A percentile compares a stretch with the other conserved stretches of the same genome.
Evolutionary conservation across 2,329 filamentous ascomycete species (phyloP).

Genomic region (Pezicula carpinea): DNA sequence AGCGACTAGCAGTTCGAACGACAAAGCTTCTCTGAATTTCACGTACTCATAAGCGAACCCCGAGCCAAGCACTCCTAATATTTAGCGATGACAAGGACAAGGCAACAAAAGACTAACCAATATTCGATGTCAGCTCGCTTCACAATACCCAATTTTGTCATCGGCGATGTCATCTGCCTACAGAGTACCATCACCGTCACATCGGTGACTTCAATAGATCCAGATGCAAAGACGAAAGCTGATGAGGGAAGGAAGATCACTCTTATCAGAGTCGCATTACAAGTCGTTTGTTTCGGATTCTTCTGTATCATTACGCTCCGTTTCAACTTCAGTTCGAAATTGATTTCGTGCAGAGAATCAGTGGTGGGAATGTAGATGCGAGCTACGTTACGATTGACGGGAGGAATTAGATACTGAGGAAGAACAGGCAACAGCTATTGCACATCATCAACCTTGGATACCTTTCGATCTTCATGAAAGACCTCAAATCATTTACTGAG

Average conservation of each 20-base stretch:
- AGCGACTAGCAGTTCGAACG: slow-evolving; percentile 8
- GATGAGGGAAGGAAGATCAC: slow-evolving; percentile 34
- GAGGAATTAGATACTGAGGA: slow-evolving; percentile 18
- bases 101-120: too few relatives aligned
- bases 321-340: slow-evolving; percentile 41
- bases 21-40: slow-evolving; percentile 21
- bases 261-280: slow-evolving; percentile 35
- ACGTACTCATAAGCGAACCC: slow-evolving; percentile 4
- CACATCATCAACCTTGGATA: slow-evolving; percentile 27
- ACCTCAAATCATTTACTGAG: background rate
- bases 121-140: slow-evolving; percentile 11
- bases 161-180: slow-evolving; percentile 23
- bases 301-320: slow-evolving; percentile 40
- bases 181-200: slow-evolving; percentile 34
- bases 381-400: slow-evolving; percentile 23
- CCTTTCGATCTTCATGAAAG: slow-evolving; percentile 27
- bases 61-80: too few relatives aligned
- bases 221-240: slow-evolving; percentile 27
- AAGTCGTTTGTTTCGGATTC: slow-evolving; percentile 41
- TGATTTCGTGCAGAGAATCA: slow-evolving; percentile 25
- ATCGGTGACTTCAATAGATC: slow-evolving; percentile 27
- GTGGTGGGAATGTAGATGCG: slow-evolving; percentile 4
- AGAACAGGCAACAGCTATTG: slow-evolving; percentile 29
- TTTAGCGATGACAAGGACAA: too few relatives aligned
- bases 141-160: slow-evolving; percentile 23